Conservation (phyloP, 2,329 filamentous ascomycete species). For the Thelonectria olida region DNA sequence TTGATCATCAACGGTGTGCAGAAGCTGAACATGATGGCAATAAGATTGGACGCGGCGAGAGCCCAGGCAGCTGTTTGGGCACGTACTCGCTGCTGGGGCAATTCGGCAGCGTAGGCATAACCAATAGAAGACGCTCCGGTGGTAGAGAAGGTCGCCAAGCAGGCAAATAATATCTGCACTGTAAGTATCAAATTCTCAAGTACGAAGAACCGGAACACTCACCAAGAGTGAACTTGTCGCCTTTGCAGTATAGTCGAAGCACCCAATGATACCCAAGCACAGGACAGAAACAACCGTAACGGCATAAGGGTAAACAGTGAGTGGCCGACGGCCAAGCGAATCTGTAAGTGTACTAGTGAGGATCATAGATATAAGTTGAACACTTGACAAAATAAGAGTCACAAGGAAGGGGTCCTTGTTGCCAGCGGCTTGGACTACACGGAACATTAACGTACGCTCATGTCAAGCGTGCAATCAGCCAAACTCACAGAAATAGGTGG, state of each 20-base stretch:
- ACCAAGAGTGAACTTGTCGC: slow-evolving; percentile 24
- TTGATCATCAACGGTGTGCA: slow-evolving; percentile 57
- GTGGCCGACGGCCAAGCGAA: slow-evolving; percentile 19
- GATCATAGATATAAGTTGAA: slow-evolving; percentile 27
- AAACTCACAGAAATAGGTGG: slow-evolving; percentile 26
- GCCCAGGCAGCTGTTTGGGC: slow-evolving; percentile 23
- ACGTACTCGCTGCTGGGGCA: slow-evolving; percentile 22
- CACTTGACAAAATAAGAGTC: slow-evolving; percentile 16
- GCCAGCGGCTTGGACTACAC: slow-evolving; percentile 24
- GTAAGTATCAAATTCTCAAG: neutral
- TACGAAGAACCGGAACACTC: neutral
- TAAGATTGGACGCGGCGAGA: slow-evolving; percentile 49
- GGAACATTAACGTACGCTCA: neutral
- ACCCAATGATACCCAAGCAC: slow-evolving; percentile 25
- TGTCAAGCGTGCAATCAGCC: fast-evolving
- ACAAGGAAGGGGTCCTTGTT: slow-evolving; percentile 29
- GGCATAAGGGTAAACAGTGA: slow-evolving; percentile 21
- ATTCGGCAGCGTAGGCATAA: slow-evolving; percentile 23
- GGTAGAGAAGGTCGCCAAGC: slow-evolving; percentile 25
- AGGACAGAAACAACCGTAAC: slow-evolving; percentile 23
- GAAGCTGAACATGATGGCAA: slow-evolving; percentile 56
- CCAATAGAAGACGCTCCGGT: slow-evolving; percentile 25
- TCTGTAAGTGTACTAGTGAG: slow-evolving; percentile 21
- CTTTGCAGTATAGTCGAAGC: slow-evolving; percentile 26
- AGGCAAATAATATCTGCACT: slow-evolving; percentile 24